Evolutionary conservation across 805 yeast species (phyloP), one percentile per base, ranked within the genome.

Genomic region (Schwanniomyces yamadae): DNA sequence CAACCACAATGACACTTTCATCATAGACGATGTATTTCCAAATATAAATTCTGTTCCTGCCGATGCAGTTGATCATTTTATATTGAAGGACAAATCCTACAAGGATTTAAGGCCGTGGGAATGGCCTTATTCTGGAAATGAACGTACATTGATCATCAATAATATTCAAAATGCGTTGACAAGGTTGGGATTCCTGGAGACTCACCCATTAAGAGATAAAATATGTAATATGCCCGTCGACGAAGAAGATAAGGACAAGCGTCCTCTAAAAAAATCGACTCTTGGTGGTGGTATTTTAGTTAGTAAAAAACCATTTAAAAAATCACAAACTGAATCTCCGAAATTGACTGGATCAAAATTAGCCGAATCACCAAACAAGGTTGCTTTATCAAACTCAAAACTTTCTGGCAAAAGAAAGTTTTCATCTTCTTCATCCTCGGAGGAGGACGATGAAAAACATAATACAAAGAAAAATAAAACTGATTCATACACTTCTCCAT

Each of bases 151-250:
- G 34, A 52, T 68, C 16, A 41, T 61, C 16, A 49, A 55, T 28
- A 67, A 66, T 44, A 52, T 59, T 34, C 52, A 63, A 42, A 52
- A 57, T 30, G 71, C 72, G 5, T 57, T 68, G 42, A 66, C 68
- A 16, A 43, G 74, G 27, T 46, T 66, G 27, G 74, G 73, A 15
- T 68, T 52, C 39, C 63, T 61, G 52, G 70, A 62, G 25, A 63
- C 72, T 7, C 73, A 68, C 42, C 73, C 74, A 5, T 50, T 67
- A 33, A 47, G 74, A 25, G 59, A 49, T 37, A 63, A 61, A 39
- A 52, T 68, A 15, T 33, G 37, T 23, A 52, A 46, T 3, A 37
- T 43, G 17, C 40, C 43, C 5, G 12, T 21, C 10, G 20, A 33
- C 8, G 31, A 17, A 11, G 25, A 18, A 6, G 34, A 29, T 20